phyloP scores from a whole-genome alignment of 805 yeast species.

The Wickerhamomyces canadensis region DNA sequence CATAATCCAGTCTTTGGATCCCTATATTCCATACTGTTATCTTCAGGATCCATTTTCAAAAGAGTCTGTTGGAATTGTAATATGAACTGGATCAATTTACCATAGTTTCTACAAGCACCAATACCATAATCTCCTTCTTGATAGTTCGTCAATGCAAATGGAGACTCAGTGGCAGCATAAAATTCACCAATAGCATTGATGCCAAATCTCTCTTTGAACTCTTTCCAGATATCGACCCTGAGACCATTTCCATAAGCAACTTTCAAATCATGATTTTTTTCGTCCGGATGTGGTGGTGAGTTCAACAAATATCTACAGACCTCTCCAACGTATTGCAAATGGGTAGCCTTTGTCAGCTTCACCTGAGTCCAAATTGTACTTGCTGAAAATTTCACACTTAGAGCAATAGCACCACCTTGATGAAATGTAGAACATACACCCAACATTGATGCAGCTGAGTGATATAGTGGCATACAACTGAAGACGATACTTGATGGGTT shows the following conservation, averaged over 20 bases:
- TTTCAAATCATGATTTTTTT: conserved; percentile 50
- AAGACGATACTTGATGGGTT: conserved; percentile 52
- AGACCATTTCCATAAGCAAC: conserved; percentile 90
- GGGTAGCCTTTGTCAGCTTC: conserved; percentile 62
- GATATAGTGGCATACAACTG: conserved; percentile 94
- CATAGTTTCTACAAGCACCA: conserved; percentile 85
- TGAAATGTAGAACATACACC: conserved; percentile 70
- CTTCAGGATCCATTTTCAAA: conserved; percentile 76
- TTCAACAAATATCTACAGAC: conserved; percentile 81
- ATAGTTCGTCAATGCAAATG: conserved; percentile 76
- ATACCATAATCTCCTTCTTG: conserved; percentile 77
- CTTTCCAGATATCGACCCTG: conserved; percentile 82
- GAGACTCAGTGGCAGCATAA: conserved; percentile 91
- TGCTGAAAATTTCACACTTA: conserved; percentile 79
- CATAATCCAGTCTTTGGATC: conserved; percentile 63
- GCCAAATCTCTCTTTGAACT: conserved; percentile 71
- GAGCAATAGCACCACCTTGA: conserved; percentile 69
- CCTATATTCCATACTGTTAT: conserved; percentile 65
- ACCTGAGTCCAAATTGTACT: conserved; percentile 89
- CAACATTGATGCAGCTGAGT: conserved; percentile 86
- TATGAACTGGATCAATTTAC: conserved; percentile 47
- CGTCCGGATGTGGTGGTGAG: conserved; percentile 61
- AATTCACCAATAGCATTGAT: conserved; percentile 81
- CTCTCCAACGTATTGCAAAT: conserved; percentile 92
- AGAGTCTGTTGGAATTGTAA: conserved; percentile 51